Conservation (phyloP, 371 early-diverging fungal genomes). For the Chytridium lagenaria region DNA sequence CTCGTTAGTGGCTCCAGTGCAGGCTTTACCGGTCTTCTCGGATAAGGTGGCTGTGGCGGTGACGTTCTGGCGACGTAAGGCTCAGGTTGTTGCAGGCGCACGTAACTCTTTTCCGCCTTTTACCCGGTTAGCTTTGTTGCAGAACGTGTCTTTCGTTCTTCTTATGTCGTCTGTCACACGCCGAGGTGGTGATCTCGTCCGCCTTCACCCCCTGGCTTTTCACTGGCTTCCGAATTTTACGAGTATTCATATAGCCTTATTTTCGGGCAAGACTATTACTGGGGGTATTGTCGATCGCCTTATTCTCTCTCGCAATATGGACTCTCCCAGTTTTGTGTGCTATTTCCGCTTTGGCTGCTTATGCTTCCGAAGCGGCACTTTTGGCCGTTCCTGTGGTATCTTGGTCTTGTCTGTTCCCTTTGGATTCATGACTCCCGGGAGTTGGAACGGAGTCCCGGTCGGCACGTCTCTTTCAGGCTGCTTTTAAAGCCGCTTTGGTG, state of each 20-base stretch:
- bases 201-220: conserved; percentile 4
- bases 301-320: neutral
- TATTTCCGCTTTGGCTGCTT: neutral
- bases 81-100: neutral
- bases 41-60: neutral
- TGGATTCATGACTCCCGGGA: neutral
- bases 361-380: neutral
- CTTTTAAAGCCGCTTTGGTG: neutral
- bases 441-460: neutral
- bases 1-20: neutral
- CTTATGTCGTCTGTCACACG: neutral
- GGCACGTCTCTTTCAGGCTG: neutral
- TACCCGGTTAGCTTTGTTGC: neutral
- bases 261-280: neutral
- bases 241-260: neutral
- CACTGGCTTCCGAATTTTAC: neutral
- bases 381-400: neutral
- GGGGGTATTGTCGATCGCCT: neutral
- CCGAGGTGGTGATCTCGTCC: neutral
- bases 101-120: neutral
- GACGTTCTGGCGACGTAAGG: neutral
- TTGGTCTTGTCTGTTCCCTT: conserved; percentile 4
- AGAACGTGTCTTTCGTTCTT: neutral
- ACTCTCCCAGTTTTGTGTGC: neutral
- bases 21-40: neutral